These are phyloP conservation scores for Dianthus caryophyllus DNA, from an alignment of 148 eudicot species.

Conservation along the genomic window DNA sequence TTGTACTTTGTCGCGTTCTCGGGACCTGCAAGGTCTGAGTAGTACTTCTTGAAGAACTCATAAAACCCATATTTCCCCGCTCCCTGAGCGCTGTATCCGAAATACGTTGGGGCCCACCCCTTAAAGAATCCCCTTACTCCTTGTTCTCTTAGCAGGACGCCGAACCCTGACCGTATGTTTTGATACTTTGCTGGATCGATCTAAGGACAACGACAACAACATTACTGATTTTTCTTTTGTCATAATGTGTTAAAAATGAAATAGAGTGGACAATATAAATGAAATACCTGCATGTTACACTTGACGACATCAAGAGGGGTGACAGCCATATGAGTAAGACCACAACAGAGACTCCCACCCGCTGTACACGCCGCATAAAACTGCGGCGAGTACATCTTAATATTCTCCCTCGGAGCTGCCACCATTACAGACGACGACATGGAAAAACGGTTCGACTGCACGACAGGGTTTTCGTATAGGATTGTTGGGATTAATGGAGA, in stretches of 20 bases:
- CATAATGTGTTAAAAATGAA: too few relatives aligned
- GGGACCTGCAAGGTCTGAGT: slow-evolving; percentile 65
- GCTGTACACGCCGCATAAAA: slow-evolving; percentile 49
- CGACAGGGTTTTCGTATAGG: background rate
- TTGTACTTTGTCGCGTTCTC: slow-evolving; percentile 58
- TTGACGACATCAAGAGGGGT: slow-evolving; percentile 78
- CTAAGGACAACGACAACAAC: slow-evolving; percentile 24
- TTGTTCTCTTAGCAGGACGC: slow-evolving; percentile 55
- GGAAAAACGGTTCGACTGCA: background rate
- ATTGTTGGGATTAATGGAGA: slow-evolving; percentile 21
- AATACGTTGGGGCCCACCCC: slow-evolving; percentile 71
- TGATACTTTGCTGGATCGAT: slow-evolving; percentile 68
- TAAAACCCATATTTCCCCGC: slow-evolving; percentile 69
- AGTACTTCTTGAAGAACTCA: slow-evolving; percentile 70
- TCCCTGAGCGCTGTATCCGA: slow-evolving; percentile 79
- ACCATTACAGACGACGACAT: slow-evolving; percentile 20
- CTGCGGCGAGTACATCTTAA: slow-evolving; percentile 58
- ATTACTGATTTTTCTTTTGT: background rate
- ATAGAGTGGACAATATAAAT: too few relatives aligned
- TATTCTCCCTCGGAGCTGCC: slow-evolving; percentile 55
- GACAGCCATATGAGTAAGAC: slow-evolving; percentile 66
- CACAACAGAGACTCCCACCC: slow-evolving; percentile 56
- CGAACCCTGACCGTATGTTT: slow-evolving; percentile 52
- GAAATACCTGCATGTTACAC: slow-evolving; percentile 68
- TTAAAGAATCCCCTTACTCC: slow-evolving; percentile 56